Percentiles rank a stretch among this genome's conserved stretches.
These are phyloP conservation scores for Trypanosomatidae sp. DNA, from an alignment of 208 protist genomes.

Conservation along the genomic window DNA sequence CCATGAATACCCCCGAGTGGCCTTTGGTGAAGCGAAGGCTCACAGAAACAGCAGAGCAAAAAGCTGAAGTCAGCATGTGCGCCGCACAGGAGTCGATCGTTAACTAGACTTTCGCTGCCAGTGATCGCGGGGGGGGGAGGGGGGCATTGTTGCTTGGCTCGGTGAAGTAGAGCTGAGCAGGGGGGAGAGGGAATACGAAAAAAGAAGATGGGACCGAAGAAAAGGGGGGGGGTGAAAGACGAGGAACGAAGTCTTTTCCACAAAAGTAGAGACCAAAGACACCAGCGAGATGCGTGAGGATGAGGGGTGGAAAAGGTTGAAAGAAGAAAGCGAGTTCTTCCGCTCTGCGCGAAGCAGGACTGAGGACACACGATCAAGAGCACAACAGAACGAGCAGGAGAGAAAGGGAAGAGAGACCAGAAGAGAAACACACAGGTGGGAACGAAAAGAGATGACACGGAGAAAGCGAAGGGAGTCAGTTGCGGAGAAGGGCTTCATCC, in stretches of 20 bases:
- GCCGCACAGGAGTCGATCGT: not conserved
- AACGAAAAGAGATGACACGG: not conserved
- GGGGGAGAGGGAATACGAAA: not conserved
- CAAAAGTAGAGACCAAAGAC: not conserved
- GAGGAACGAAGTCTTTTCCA: not conserved
- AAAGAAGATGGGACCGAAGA: not conserved
- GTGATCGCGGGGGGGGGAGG: not conserved
- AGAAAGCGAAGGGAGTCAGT: not conserved
- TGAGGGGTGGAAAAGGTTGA: not conserved
- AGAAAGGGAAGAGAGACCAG: too few relatives aligned
- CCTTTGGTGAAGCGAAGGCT: not conserved
- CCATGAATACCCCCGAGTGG: not conserved
- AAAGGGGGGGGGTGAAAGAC: not conserved
- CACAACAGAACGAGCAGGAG: not conserved
- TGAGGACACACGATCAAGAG: not conserved
- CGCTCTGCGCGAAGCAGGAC: not conserved
- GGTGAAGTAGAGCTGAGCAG: too few relatives aligned
- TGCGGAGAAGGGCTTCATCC: not conserved
- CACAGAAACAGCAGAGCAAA: not conserved
- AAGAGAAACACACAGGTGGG: not conserved
- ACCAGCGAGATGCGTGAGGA: not conserved
- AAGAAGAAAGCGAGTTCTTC: not conserved
- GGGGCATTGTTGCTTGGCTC: not conserved
- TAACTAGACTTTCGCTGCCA: too few relatives aligned
- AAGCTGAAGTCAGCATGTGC: not conserved